Evolutionary conservation across 768 basidiomycete genomes (phyloP).

Genomic region (Lentinula sp.): DNA sequence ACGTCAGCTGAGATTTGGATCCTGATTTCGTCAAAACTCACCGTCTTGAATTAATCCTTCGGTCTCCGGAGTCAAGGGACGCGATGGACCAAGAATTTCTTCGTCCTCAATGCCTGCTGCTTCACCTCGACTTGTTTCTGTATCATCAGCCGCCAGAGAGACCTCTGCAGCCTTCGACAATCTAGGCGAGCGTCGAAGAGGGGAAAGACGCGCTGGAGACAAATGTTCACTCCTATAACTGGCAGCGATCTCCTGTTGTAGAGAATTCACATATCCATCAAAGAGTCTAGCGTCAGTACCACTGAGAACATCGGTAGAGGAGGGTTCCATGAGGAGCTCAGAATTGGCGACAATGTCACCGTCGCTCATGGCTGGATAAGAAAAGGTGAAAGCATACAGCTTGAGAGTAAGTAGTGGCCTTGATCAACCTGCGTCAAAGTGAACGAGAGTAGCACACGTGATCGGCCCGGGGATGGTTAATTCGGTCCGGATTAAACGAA

Average conservation of each 20-base stretch:
- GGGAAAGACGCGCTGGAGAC: constrained; percentile 13
- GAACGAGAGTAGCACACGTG: not conserved
- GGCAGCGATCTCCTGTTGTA: constrained; percentile 41
- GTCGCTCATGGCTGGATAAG: not conserved
- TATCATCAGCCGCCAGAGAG: constrained; percentile 20
- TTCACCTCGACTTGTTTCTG: constrained; percentile 17
- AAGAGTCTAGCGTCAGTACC: constrained; percentile 37
- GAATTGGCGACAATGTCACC: not conserved
- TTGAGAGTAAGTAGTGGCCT: not conserved
- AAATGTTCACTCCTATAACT: constrained; percentile 22
- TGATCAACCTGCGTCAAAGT: not conserved
- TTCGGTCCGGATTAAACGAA: not conserved
- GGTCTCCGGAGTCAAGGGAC: constrained; percentile 44
- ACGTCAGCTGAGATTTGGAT: not conserved
- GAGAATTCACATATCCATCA: constrained; percentile 47
- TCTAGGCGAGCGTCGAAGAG: constrained; percentile 45
- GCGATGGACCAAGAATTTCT: constrained; percentile 21
- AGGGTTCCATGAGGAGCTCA: not conserved
- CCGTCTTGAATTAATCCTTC: constrained; percentile 37
- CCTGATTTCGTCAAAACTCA: constrained; percentile 18
- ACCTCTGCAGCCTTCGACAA: constrained; percentile 26
- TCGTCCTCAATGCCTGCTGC: constrained; percentile 26
- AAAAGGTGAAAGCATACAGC: not conserved
- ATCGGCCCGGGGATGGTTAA: not conserved
- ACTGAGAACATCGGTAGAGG: constrained; percentile 27